phyloP scores from a whole-genome alignment of 1,284 basidiomycete genomes.

The Singerocomus inundabilis region DNA sequence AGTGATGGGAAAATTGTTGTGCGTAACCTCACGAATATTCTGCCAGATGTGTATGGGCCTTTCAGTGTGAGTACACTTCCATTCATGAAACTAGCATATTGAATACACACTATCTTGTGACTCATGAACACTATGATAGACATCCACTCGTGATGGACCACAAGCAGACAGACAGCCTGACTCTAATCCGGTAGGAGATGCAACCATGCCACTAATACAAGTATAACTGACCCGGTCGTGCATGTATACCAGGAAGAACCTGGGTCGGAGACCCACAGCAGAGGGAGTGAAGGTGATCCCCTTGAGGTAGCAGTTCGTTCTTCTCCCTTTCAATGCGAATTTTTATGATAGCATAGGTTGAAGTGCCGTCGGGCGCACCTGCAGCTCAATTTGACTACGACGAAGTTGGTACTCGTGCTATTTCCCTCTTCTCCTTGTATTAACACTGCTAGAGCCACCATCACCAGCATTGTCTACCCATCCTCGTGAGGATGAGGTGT shows the following conservation, averaged over 20 bases:
- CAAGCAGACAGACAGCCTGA: no score
- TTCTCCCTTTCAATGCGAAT: background rate
- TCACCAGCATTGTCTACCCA: background rate
- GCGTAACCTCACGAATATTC: background rate
- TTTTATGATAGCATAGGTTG: background rate
- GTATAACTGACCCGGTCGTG: background rate
- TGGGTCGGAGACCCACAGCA: accelerated
- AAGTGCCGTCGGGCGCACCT: background rate
- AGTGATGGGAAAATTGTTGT: background rate
- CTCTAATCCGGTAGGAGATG: background rate
- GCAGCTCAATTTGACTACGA: background rate
- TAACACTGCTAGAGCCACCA: background rate
- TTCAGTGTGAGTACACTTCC: background rate
- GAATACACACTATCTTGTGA: background rate
- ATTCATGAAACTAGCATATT: background rate
- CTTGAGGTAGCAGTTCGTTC: background rate
- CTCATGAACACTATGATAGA: background rate
- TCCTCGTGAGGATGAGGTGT: background rate
- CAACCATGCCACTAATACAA: no score
- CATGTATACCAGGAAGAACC: background rate
- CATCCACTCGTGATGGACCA: background rate
- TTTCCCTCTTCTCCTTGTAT: background rate
- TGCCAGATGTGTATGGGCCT: background rate
- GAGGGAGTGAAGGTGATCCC: background rate
- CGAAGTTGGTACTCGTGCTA: background rate